Conservation (phyloP, 352 stramenopile genomes). For the Globisporangium cystogenes region DNA sequence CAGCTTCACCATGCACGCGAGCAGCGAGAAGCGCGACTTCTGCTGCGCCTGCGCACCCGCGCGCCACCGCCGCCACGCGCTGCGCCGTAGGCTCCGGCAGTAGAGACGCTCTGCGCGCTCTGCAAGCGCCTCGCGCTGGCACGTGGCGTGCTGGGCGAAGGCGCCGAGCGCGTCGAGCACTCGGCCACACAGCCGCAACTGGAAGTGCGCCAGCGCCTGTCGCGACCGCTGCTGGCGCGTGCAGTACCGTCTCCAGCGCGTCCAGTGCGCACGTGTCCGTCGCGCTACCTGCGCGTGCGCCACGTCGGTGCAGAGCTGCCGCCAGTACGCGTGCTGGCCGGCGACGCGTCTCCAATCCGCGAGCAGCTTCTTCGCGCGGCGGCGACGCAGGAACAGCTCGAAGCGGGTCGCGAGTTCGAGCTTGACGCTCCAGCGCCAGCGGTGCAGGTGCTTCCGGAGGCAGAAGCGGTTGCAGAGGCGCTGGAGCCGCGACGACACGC, state of each 20-base stretch:
- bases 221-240: constrained; percentile 3
- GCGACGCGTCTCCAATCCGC: constrained; percentile 18
- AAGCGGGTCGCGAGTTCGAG: constrained; percentile 30
- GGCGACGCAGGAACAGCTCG: constrained; percentile 13
- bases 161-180: not conserved
- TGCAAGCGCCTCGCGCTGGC: constrained; percentile 5
- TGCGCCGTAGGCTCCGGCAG: constrained; percentile 1
- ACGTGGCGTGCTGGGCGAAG: not conserved
- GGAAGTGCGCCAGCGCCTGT: not conserved
- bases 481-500: constrained; percentile 2
- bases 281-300: not conserved
- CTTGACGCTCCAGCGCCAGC: constrained; percentile 27
- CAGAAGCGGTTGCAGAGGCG: constrained; percentile 25
- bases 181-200: constrained; percentile 4
- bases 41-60: constrained; percentile 14
- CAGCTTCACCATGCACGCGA: constrained; percentile 51
- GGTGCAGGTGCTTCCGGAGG: constrained; percentile 25
- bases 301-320: constrained; percentile 16
- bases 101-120: constrained; percentile 12
- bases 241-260: constrained; percentile 18
- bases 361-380: constrained; percentile 23
- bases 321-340: constrained; percentile 18
- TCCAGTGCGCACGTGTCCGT: constrained; percentile 12
- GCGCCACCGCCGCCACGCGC: constrained; percentile 16
- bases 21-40: constrained; percentile 36